Percentiles rank a stretch among this genome's conserved stretches.
Conservation (phyloP, 805 yeast genomes). For the Ogataea populi-albae region DNA sequence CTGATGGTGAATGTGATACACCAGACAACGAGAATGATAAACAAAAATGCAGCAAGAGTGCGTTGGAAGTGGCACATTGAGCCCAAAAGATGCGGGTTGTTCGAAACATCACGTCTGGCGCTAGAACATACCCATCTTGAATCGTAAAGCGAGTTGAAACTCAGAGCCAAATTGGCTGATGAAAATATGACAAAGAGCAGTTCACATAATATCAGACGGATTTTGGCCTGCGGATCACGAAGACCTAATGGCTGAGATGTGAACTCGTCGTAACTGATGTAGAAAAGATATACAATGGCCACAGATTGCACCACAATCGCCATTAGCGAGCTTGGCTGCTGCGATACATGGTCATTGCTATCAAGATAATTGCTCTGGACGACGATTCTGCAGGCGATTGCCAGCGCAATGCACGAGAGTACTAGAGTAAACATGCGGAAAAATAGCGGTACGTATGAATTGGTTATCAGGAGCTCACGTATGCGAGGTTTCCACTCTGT, state of each 20-base stretch:
- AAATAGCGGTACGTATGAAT: slow-evolving; percentile 78
- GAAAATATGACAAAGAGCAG: slow-evolving; percentile 83
- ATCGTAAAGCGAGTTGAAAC: slow-evolving; percentile 82
- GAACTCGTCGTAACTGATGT: slow-evolving; percentile 88
- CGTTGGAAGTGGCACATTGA: slow-evolving; percentile 75
- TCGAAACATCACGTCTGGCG: slow-evolving; percentile 6
- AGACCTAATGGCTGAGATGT: slow-evolving; percentile 89
- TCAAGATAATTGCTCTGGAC: slow-evolving; percentile 35
- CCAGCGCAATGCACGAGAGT: slow-evolving; percentile 67
- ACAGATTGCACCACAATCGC: slow-evolving; percentile 80
- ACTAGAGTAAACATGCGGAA: slow-evolving; percentile 60
- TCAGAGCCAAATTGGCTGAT: slow-evolving; percentile 80
- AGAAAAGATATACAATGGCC: slow-evolving; percentile 73
- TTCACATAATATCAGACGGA: slow-evolving; percentile 78
- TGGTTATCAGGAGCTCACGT: slow-evolving; percentile 58
- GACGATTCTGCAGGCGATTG: slow-evolving; percentile 62
- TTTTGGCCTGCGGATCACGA: slow-evolving; percentile 78
- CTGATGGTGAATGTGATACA: slow-evolving; percentile 81
- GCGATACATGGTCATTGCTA: slow-evolving; percentile 44
- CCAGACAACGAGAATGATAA: slow-evolving; percentile 77
- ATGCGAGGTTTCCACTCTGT: slow-evolving; percentile 64
- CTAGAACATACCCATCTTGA: slow-evolving; percentile 72
- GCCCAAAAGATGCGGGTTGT: slow-evolving; percentile 30
- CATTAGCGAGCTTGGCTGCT: slow-evolving; percentile 90
- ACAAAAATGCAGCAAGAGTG: slow-evolving; percentile 74